Evolutionary conservation across 129 eudicot genomes (phyloP).

Genomic region (Pulicaria dysenterica): DNA sequence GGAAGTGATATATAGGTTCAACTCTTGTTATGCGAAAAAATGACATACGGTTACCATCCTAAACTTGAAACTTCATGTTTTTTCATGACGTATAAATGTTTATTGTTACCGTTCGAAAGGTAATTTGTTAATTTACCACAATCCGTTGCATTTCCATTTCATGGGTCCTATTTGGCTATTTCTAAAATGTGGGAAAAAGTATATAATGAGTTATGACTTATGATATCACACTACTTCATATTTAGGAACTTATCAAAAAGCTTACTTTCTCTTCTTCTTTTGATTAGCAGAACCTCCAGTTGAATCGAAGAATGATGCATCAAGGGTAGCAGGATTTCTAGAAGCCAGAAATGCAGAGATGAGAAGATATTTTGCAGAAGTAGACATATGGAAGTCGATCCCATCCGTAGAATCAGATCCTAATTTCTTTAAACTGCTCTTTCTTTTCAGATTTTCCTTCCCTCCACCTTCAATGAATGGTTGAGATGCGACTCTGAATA

Average conservation of each 20-base stretch:
- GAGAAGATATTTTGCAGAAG: constrained; percentile 91
- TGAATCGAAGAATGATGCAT: too few species aligned
- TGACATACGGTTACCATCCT: not conserved
- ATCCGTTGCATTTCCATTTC: not conserved
- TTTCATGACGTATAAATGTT: not conserved
- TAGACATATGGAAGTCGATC: constrained; percentile 31
- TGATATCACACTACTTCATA: not conserved
- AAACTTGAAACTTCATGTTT: not conserved
- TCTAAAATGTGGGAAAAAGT: not conserved
- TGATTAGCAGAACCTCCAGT: too few species aligned
- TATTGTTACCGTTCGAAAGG: not conserved
- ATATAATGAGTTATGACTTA: not conserved
- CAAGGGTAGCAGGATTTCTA: constrained; percentile 55
- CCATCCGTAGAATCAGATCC: constrained; percentile 31
- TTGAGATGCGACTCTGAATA: constrained; percentile 22
- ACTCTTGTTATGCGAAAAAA: not conserved
- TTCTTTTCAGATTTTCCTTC: too few species aligned
- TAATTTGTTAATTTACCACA: not conserved
- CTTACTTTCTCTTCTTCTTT: too few species aligned
- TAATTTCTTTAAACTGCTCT: too few species aligned
- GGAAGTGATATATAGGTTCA: not conserved
- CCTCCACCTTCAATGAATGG: constrained; percentile 30
- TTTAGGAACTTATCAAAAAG: not conserved
- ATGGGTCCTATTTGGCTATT: constrained; percentile 4
- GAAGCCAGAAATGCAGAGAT: constrained; percentile 94